Conservation (phyloP, 257 asterid species). For the Nicotiana paniculata region DNA sequence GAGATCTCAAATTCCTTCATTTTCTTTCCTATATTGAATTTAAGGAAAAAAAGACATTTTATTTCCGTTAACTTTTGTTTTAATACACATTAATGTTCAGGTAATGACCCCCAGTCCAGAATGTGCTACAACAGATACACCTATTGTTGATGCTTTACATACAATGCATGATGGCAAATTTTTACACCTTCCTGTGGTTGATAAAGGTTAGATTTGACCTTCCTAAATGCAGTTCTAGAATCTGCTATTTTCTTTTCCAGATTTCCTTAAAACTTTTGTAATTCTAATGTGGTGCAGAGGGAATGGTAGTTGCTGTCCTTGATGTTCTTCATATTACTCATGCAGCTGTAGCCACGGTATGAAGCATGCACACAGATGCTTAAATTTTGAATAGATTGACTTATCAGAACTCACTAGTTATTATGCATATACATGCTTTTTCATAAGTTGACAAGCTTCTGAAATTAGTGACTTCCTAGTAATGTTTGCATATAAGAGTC, state of each 20-base stretch:
- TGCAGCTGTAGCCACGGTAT: constrained; percentile 88
- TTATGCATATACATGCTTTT: neutral
- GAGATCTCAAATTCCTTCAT: neutral
- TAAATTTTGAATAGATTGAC: neutral
- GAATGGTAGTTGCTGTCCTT: constrained; percentile 66
- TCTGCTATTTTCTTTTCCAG: neutral
- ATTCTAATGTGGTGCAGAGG: constrained; percentile 45
- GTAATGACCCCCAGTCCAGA: constrained; percentile 96
- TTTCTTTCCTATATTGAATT: neutral
- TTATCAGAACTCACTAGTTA: neutral
- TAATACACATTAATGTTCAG: constrained; percentile 27
- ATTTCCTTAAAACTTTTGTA: neutral
- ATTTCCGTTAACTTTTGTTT: neutral
- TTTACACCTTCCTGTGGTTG: constrained; percentile 87
- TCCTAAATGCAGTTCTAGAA: neutral
- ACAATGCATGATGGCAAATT: constrained; percentile 91
- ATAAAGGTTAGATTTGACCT: constrained; percentile 49
- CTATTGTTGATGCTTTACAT: constrained; percentile 94
- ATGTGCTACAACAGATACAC: constrained; percentile 78
- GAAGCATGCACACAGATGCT: constrained; percentile 11
- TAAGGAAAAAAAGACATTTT: neutral
- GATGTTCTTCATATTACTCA: constrained; percentile 93
- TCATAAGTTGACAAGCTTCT: neutral
- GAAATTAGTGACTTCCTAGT: neutral
- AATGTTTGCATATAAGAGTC: neutral